Evolutionary conservation across 1,284 basidiomycete genomes (phyloP).

Genomic region (Gymnopus androsaceus): DNA sequence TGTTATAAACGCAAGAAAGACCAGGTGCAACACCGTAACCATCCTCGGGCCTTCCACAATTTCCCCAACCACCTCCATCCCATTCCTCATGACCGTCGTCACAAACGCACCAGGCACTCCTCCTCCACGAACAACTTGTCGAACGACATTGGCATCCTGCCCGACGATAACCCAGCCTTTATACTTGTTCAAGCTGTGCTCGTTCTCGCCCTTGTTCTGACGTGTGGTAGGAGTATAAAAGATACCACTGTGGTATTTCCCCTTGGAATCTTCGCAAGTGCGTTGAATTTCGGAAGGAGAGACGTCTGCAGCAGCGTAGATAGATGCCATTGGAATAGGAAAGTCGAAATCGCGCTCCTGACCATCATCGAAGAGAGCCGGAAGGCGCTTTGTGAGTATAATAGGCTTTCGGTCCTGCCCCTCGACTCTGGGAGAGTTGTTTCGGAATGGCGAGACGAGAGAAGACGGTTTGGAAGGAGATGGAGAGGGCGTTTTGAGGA

Average conservation of each 20-base stretch:
- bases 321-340: not conserved
- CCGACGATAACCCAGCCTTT: conserved; percentile 1
- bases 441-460: too few species aligned
- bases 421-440: too few species aligned
- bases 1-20: not conserved
- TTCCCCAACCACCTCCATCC: not conserved
- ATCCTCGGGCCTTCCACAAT: conserved; percentile 2
- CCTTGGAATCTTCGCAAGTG: not conserved
- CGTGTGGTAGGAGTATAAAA: not conserved
- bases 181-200: not conserved
- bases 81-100: too few species aligned
- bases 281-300: not conserved
- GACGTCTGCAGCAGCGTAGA: not conserved
- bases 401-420: too few species aligned
- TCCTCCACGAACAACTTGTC: not conserved
- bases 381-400: not conserved
- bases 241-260: not conserved
- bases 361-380: not conserved
- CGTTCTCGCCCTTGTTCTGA: not conserved
- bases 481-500: too few species aligned
- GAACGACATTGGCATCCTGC: not conserved
- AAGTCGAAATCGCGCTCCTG: too few species aligned
- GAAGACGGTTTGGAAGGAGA: too few species aligned
- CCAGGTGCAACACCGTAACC: not conserved
- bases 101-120: not conserved